These are phyloP conservation scores for Aureobasidium uvarum DNA, from an alignment of 2,329 filamentous ascomycete species.

Conservation along the genomic window DNA sequence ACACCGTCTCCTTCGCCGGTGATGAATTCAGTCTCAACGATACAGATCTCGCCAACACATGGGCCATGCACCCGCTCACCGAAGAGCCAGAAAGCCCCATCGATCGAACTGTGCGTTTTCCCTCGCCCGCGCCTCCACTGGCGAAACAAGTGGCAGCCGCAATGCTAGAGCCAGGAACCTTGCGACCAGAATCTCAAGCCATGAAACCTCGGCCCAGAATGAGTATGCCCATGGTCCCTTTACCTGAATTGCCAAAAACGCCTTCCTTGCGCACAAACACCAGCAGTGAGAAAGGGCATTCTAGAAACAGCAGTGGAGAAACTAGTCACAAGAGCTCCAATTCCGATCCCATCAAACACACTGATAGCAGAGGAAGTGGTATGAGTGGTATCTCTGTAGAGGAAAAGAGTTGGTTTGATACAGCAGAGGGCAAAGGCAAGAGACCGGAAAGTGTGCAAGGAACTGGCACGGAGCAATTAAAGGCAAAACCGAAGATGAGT, in stretches of 20 bases:
- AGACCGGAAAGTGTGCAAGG: neutral
- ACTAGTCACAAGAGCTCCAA: conserved; percentile 26
- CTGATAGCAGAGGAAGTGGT: conserved; percentile 27
- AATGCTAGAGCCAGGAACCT: neutral
- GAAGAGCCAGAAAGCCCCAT: conserved; percentile 18
- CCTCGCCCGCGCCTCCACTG: neutral
- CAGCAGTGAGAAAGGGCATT: conserved; percentile 27
- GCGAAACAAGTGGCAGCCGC: conserved; percentile 11
- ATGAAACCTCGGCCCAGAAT: neutral
- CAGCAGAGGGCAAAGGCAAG: neutral
- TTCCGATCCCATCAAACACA: conserved; percentile 22
- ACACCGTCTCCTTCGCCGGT: conserved; percentile 9
- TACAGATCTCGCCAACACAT: neutral
- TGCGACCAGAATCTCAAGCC: neutral
- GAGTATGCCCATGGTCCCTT: neutral
- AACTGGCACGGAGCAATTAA: neutral
- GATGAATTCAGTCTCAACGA: neutral
- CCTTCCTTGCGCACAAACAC: neutral
- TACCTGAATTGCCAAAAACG: conserved; percentile 9
- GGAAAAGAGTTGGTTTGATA: conserved; percentile 23
- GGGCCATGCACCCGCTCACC: neutral
- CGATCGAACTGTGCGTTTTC: neutral
- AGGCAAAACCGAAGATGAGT: conserved; percentile 19
- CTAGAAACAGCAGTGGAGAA: conserved; percentile 29
- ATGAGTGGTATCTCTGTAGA: conserved; percentile 23